Evolutionary conservation across 441 rosid genomes (phyloP).

Genomic region (Adansonia gregorii): DNA sequence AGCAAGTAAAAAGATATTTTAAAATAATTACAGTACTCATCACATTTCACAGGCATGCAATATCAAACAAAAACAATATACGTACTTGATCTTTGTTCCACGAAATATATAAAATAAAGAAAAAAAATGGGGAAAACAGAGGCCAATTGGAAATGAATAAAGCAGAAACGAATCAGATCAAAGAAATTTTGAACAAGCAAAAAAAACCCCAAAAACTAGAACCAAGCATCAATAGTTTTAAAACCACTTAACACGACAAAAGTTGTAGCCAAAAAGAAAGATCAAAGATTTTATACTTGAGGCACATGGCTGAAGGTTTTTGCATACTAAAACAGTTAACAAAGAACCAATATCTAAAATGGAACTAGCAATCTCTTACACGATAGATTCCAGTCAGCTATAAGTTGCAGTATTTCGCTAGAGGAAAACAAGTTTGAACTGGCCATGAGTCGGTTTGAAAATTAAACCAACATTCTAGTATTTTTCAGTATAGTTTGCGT

Average conservation of each 20-base stretch:
- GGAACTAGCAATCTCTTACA: neutral
- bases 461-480: neutral
- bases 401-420: neutral
- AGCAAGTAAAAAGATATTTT: neutral
- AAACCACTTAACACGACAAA: constrained; percentile 13
- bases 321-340: neutral
- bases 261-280: neutral
- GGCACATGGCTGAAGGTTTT: neutral
- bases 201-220: too few relatives aligned
- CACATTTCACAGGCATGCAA: too few relatives aligned
- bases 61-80: too few relatives aligned
- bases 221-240: neutral
- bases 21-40: too few relatives aligned
- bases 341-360: neutral
- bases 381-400: neutral
- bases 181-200: too few relatives aligned
- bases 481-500: too few relatives aligned
- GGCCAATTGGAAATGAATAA: too few relatives aligned
- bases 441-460: neutral
- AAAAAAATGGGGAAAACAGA: too few relatives aligned
- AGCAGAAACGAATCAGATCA: too few relatives aligned
- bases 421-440: too few relatives aligned
- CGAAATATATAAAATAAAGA: too few relatives aligned
- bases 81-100: too few relatives aligned
- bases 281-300: neutral